These are phyloP conservation scores for Vitrella brassicaformis DNA, from an alignment of 73 alveolate species.

Conservation along the genomic window DNA sequence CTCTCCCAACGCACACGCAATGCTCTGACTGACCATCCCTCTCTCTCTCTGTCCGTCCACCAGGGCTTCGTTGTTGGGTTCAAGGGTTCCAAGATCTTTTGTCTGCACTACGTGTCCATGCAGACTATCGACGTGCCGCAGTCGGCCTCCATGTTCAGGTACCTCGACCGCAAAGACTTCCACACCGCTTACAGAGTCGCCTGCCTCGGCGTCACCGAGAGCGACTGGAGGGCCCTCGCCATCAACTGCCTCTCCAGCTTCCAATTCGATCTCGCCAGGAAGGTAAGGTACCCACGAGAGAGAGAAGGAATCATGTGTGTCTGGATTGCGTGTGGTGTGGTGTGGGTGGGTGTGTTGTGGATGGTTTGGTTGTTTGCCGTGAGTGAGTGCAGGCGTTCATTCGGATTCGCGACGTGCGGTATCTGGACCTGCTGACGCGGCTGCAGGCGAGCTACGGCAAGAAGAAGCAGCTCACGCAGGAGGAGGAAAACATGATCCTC, in stretches of 20 bases:
- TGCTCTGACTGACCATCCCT: too few relatives aligned
- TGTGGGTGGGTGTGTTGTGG: too few relatives aligned
- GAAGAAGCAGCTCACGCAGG: slow-evolving; percentile 54
- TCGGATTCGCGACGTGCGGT: slow-evolving; percentile 76
- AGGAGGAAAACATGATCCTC: slow-evolving; percentile 67
- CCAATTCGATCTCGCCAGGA: slow-evolving; percentile 77
- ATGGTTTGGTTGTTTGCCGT: too few relatives aligned
- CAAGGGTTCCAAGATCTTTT: slow-evolving; percentile 87
- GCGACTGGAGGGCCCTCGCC: slow-evolving; percentile 92
- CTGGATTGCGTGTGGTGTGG: background rate
- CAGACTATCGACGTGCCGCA: slow-evolving; percentile 86
- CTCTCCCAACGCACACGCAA: too few relatives aligned
- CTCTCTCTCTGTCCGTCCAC: too few relatives aligned
- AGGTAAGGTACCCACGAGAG: slow-evolving; percentile 75
- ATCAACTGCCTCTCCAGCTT: slow-evolving; percentile 70
- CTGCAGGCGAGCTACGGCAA: slow-evolving; percentile 59
- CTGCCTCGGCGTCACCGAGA: slow-evolving; percentile 93
- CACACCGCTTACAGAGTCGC: slow-evolving; percentile 59
- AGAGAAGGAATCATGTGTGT: slow-evolving; percentile 8
- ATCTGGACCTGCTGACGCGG: slow-evolving; percentile 66
- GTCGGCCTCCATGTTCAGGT: slow-evolving; percentile 76
- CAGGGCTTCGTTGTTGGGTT: slow-evolving; percentile 84
- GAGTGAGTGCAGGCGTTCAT: slow-evolving; percentile 60
- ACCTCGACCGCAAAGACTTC: slow-evolving; percentile 74
- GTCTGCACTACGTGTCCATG: slow-evolving; percentile 65